A percentile compares a stretch with the other conserved stretches of the same genome.
Evolutionary conservation across 176 grass and related monocot species (phyloP).

Genomic region (Juncus effusus): DNA sequence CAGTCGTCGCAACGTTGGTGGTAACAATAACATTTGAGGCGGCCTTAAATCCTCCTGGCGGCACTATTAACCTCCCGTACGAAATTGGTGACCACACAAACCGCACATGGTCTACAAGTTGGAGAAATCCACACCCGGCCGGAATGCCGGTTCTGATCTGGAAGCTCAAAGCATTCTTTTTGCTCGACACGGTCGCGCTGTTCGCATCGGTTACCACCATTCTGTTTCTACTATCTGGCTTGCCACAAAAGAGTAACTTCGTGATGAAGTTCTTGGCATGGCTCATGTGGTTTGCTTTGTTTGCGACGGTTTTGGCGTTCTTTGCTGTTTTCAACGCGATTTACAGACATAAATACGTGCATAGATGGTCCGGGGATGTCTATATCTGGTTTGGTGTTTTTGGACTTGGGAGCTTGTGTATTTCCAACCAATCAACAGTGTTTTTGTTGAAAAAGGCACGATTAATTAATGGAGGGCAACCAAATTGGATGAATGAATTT

Average conservation of each 20-base stretch:
- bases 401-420: too few relatives aligned
- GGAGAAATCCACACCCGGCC: background rate
- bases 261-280: background rate
- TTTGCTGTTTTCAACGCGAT: background rate
- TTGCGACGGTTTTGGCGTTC: background rate
- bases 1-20: background rate
- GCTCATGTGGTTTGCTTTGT: background rate
- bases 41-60: conserved; percentile 4
- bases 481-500: too few relatives aligned
- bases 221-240: background rate
- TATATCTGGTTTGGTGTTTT: too few relatives aligned
- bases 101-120: background rate
- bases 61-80: background rate
- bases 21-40: background rate
- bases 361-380: too few relatives aligned
- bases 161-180: background rate
- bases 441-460: too few relatives aligned
- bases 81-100: background rate
- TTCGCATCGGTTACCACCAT: background rate
- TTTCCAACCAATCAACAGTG: too few relatives aligned
- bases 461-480: too few relatives aligned
- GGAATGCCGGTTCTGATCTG: background rate
- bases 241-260: background rate
- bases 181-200: background rate
- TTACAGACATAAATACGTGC: too few relatives aligned